phyloP scores from a whole-genome alignment of 2,329 filamentous ascomycete genomes.

The Alternaria arbusti region DNA sequence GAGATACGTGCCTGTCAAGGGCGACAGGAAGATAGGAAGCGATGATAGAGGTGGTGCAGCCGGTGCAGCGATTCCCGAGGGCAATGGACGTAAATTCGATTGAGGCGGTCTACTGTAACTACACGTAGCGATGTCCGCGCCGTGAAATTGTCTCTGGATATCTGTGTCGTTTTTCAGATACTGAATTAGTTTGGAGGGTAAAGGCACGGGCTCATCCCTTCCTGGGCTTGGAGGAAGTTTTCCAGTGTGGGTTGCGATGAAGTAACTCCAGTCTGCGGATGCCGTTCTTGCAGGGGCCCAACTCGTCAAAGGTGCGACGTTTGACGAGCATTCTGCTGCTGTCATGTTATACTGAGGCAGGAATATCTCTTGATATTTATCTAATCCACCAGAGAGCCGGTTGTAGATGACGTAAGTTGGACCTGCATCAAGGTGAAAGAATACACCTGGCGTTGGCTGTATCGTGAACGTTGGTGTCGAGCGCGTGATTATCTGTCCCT shows the following conservation, averaged over 20 bases:
- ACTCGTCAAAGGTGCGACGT: slow-evolving; percentile 12
- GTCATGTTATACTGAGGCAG: neutral
- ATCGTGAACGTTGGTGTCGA: slow-evolving; percentile 32
- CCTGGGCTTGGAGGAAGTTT: neutral
- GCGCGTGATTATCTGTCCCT: slow-evolving; percentile 24
- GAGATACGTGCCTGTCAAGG: slow-evolving; percentile 31
- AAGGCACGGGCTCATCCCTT: slow-evolving; percentile 8
- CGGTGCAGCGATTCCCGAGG: neutral
- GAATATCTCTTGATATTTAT: slow-evolving; percentile 11
- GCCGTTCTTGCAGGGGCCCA: slow-evolving; percentile 26
- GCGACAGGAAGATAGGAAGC: slow-evolving; percentile 4
- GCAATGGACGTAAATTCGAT: neutral
- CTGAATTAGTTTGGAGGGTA: slow-evolving; percentile 31
- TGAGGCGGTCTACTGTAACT: slow-evolving; percentile 5
- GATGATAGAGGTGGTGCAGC: neutral
- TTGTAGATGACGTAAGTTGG: slow-evolving; percentile 43
- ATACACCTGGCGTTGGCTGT: slow-evolving; percentile 21
- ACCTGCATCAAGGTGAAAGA: slow-evolving; percentile 26
- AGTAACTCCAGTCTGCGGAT: slow-evolving; percentile 31
- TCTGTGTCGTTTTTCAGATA: slow-evolving; percentile 30
- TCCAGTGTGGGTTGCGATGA: slow-evolving; percentile 30
- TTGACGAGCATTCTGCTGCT: slow-evolving; percentile 12
- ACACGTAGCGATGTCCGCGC: slow-evolving; percentile 41
- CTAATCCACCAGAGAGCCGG: slow-evolving; percentile 31
- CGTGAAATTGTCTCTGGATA: slow-evolving; percentile 28